Base-by-base conservation (phyloP, 148 eudicot genomes). In the Linanthus parryae region DNA sequence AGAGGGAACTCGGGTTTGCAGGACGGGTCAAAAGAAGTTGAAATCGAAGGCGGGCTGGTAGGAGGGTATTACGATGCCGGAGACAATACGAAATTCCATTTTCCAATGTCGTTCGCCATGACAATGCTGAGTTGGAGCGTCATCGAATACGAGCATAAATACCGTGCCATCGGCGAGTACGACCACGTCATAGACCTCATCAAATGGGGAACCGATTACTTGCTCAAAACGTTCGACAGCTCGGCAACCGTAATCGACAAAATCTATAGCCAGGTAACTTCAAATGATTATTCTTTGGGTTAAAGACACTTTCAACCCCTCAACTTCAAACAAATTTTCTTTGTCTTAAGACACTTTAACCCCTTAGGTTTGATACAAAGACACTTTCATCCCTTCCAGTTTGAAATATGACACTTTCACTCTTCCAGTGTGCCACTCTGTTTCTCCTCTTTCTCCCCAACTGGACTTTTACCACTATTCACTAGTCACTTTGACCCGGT, bases 31-130 rank as follows among this genome's bases (percentile, higher is more conserved):
- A 56, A 49, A 8, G 46, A 59, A 43, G 51, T 51, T 1, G 78
- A 79, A 34, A 71, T 70, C 0, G 66, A 69, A 38, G 78, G 77
- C 22, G 77, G 79, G 3, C 60, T 83, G 24, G 75, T 69, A 15
- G 96, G 96, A 7, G 96, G 92, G 22, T 87, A 87, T 56, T 88
- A 88, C 49, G 92, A 88, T 28, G 74, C 83, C 0, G 96, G 96
- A 2, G 96, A 75, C 61, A 83, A 87, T 16, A 54, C 74, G n/a
- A 87, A 87, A 69, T 87, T 62, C 55, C 77, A 80, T 56, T 83
- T 87, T 22, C 95, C 95, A 0, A 75, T 87, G 95, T 70, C 95
- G 8, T 87, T 70, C 56, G 71, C 96, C 0, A 66, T 78, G 73
- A 83, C 88, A 15, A 74, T 77, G 87, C 44, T 81, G 15, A 77